These are phyloP conservation scores for Leucogyrophana mollusca DNA, from an alignment of 768 basidiomycete species.

Conservation along the genomic window DNA sequence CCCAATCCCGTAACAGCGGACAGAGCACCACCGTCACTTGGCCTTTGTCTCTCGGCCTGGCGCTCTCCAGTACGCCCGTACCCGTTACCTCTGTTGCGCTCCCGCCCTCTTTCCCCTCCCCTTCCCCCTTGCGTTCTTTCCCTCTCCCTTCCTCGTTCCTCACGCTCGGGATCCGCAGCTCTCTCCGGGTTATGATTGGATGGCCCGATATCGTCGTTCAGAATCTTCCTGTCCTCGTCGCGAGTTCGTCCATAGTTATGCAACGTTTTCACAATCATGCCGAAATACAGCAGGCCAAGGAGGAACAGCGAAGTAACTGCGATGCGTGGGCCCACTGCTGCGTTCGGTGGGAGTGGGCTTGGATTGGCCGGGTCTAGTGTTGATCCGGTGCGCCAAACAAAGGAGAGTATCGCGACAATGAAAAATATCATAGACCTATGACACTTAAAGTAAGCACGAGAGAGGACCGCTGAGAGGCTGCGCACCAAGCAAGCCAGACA, in stretches of 20 bases:
- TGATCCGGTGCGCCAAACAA: slow-evolving; percentile 64
- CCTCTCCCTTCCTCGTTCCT: slow-evolving; percentile 1
- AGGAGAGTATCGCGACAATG: slow-evolving; percentile 59
- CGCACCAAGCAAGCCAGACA: slow-evolving; percentile 68
- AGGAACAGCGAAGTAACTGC: slow-evolving; percentile 51
- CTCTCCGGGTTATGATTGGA: neutral
- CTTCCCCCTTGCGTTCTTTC: slow-evolving; percentile 1
- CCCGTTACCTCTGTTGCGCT: neutral
- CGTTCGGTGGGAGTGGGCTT: slow-evolving; percentile 33
- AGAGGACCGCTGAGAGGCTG: neutral
- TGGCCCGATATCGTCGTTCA: neutral
- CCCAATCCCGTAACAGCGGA: slow-evolving; percentile 27
- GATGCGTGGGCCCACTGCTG: slow-evolving; percentile 52
- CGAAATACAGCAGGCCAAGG: slow-evolving; percentile 61
- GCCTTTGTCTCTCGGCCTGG: neutral
- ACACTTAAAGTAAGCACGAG: neutral
- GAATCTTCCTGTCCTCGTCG: neutral
- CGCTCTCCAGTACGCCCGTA: neutral
- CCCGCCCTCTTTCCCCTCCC: neutral
- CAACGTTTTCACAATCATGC: slow-evolving; percentile 60
- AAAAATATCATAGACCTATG: slow-evolving; percentile 68
- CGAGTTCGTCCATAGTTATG: slow-evolving; percentile 47
- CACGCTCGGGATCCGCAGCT: neutral
- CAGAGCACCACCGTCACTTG: slow-evolving; percentile 11
- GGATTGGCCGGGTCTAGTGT: slow-evolving; percentile 35